These are phyloP conservation scores for Yamadazyma olivae DNA, from an alignment of 805 yeast genomes.

Conservation along the genomic window DNA sequence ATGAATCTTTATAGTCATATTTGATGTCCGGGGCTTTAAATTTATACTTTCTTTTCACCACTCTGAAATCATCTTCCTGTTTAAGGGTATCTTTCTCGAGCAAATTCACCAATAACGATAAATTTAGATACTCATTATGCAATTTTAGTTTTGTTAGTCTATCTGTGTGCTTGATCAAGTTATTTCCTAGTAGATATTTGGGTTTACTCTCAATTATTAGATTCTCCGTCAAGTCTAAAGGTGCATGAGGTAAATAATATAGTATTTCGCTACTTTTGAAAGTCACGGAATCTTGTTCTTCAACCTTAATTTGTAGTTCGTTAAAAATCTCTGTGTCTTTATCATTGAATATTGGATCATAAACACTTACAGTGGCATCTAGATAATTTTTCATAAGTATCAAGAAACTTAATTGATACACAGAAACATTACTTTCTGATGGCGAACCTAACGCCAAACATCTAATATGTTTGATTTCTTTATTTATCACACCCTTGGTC, in stretches of 20 bases:
- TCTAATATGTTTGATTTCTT: conserved; percentile 33
- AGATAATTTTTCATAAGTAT: conserved; percentile 29
- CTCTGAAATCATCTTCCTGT: conserved; percentile 16
- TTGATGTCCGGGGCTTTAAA: conserved; percentile 29
- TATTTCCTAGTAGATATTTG: conserved; percentile 46
- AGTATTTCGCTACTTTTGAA: not conserved
- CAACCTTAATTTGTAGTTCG: conserved; percentile 12
- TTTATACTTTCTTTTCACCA: conserved; percentile 15
- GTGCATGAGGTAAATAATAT: conserved; percentile 76
- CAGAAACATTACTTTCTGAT: conserved; percentile 52
- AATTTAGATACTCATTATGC: conserved; percentile 38
- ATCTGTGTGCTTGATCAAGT: conserved; percentile 52
- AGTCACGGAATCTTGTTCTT: conserved; percentile 8
- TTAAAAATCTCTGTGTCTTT: conserved; percentile 38
- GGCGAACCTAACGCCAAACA: conserved; percentile 77
- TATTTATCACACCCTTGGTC: not conserved
- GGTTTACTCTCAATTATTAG: conserved; percentile 35
- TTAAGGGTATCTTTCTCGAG: conserved; percentile 7
- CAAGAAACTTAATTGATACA: conserved; percentile 64
- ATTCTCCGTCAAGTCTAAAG: conserved; percentile 48
- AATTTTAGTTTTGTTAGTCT: conserved; percentile 44
- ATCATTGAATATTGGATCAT: conserved; percentile 61
- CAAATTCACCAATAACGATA: conserved; percentile 37
- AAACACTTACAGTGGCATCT: conserved; percentile 39
- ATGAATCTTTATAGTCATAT: conserved; percentile 25